Conservation (phyloP, 208 protist genomes). For the Trichomonas tenax region DNA sequence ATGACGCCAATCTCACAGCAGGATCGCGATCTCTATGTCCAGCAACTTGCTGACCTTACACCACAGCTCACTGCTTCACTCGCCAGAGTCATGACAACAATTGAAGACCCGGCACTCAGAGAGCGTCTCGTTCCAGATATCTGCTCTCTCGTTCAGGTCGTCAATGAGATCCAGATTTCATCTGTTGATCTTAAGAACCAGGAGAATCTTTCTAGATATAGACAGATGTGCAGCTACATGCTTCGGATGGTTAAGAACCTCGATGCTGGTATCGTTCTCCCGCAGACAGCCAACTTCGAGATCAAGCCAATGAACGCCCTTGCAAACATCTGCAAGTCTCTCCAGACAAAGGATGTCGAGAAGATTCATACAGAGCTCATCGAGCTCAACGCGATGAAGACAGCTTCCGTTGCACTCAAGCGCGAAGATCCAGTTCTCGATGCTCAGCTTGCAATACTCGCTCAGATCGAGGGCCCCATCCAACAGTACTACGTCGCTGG, state of each 20-base stretch:
- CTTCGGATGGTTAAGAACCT: background rate
- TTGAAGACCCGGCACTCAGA: background rate
- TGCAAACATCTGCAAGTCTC: background rate
- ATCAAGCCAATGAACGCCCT: background rate
- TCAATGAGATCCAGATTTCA: background rate
- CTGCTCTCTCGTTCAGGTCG: background rate
- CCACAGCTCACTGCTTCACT: background rate
- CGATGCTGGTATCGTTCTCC: background rate
- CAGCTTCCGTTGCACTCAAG: background rate
- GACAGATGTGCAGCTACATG: background rate
- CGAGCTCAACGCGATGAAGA: background rate
- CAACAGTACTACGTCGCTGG: background rate
- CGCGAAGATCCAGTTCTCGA: background rate
- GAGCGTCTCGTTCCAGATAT: background rate
- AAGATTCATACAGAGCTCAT: background rate
- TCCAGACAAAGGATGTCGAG: background rate
- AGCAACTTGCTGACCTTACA: background rate
- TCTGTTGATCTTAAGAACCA: background rate
- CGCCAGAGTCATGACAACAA: background rate
- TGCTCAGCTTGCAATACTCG: background rate
- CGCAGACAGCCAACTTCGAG: background rate
- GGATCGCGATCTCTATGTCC: background rate
- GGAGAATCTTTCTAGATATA: background rate
- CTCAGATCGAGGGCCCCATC: background rate
- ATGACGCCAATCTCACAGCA: background rate